Evolutionary conservation across 2,329 filamentous ascomycete species (phyloP).

Genomic region (Ophiocordyceps camponoti-leonardi): DNA sequence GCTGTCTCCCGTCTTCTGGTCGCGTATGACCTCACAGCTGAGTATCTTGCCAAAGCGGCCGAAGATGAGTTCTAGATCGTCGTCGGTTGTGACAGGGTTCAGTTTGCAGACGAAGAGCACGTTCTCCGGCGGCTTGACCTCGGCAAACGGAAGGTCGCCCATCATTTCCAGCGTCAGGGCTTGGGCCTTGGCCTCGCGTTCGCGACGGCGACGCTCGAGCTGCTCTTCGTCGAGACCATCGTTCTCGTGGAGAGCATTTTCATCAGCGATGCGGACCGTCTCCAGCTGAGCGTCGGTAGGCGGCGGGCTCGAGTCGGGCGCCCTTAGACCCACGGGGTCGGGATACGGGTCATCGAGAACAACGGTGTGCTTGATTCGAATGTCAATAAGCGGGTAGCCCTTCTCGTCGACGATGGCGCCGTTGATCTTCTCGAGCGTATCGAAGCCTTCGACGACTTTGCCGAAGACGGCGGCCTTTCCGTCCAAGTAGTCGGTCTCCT

Average conservation of each 20-base stretch:
- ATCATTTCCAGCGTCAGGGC: constrained; percentile 95
- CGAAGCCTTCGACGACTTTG: constrained; percentile 89
- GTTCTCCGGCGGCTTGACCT: constrained; percentile 94
- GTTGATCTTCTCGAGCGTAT: constrained; percentile 87
- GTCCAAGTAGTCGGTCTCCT: constrained; percentile 78
- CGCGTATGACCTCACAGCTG: constrained; percentile 89
- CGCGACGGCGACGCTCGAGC: constrained; percentile 60
- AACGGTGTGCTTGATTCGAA: constrained; percentile 83
- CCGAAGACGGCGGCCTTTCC: constrained; percentile 92
- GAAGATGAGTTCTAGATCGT: constrained; percentile 91
- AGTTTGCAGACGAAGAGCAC: constrained; percentile 97
- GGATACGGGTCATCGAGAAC: constrained; percentile 84
- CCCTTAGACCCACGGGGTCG: constrained; percentile 60
- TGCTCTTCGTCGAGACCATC: constrained; percentile 59
- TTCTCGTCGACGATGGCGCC: constrained; percentile 71
- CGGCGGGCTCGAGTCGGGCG: constrained; percentile 62
- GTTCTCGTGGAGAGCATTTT: constrained; percentile 64
- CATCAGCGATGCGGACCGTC: constrained; percentile 80
- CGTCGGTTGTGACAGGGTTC: constrained; percentile 88
- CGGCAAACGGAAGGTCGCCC: constrained; percentile 89
- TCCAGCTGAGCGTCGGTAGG: constrained; percentile 75
- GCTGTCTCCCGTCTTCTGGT: constrained; percentile 85
- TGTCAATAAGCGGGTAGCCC: constrained; percentile 80
- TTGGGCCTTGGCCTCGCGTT: constrained; percentile 83
- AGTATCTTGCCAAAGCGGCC: constrained; percentile 90